A percentile compares a stretch with the other conserved stretches of the same genome.
Evolutionary conservation across 2,329 filamentous ascomycete species (phyloP).

Genomic region (Ophiocordyceps sinensis): DNA sequence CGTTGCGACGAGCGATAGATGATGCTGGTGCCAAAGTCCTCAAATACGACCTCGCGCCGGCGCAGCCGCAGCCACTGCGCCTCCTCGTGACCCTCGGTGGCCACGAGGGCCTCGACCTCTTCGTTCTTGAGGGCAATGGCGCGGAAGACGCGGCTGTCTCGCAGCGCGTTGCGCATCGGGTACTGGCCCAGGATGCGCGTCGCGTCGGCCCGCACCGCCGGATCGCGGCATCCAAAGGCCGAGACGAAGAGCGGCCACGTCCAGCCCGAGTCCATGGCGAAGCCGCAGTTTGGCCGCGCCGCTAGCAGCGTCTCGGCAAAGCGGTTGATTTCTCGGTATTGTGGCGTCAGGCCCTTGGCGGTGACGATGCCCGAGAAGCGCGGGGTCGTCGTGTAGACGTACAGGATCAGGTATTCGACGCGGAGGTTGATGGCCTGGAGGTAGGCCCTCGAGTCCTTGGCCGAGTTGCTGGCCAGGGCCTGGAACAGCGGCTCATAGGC

Average conservation of each 20-base stretch:
- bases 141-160: conserved; percentile 24
- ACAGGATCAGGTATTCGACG: conserved; percentile 26
- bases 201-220: conserved; percentile 22
- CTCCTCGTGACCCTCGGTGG: conserved; percentile 15
- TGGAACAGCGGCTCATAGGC: conserved; percentile 23
- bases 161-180: conserved; percentile 27
- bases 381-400: conserved; percentile 22
- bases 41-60: conserved; percentile 22
- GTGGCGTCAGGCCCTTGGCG: conserved; percentile 23
- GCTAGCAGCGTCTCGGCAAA: conserved; percentile 22
- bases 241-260: conserved; percentile 28
- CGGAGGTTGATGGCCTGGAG: conserved; percentile 24
- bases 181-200: conserved; percentile 24
- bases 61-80: conserved; percentile 25
- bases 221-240: conserved; percentile 25
- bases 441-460: conserved; percentile 12
- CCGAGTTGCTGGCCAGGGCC: conserved; percentile 9
- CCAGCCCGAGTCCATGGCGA: conserved; percentile 31
- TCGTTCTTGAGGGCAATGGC: conserved; percentile 24
- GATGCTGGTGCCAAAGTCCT: conserved; percentile 20
- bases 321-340: conserved; percentile 25
- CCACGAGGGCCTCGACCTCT: conserved; percentile 18
- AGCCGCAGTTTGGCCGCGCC: conserved; percentile 20
- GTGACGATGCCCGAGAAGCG: conserved; percentile 21
- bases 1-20: conserved; percentile 22